Conservation (phyloP, 169 alveolate species). For the Plasmodium gonderi region DNA sequence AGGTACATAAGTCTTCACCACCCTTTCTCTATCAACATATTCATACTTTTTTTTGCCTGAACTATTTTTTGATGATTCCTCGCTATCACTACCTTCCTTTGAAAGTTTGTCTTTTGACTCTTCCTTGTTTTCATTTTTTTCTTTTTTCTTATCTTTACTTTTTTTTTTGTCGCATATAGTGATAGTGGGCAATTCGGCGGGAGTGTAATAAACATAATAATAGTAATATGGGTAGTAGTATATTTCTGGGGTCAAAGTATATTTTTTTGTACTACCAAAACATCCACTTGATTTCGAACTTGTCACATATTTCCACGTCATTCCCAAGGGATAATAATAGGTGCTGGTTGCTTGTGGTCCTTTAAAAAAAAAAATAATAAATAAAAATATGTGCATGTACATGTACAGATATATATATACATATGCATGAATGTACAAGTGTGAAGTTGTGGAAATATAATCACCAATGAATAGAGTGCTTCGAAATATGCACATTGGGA, state of each 20-base stretch:
- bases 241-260: slow-evolving; percentile 19
- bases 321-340: slow-evolving; percentile 24
- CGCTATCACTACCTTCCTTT: neutral
- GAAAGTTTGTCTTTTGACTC: slow-evolving; percentile 7
- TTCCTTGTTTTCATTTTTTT: slow-evolving; percentile 16
- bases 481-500: neutral
- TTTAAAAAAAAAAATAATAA: neutral
- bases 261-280: slow-evolving; percentile 45
- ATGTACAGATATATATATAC: neutral
- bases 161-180: neutral
- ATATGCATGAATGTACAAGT: neutral
- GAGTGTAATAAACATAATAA: slow-evolving; percentile 25
- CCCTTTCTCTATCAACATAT: slow-evolving; percentile 20
- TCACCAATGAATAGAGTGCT: neutral
- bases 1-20: slow-evolving; percentile 2
- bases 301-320: slow-evolving; percentile 54
- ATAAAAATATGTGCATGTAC: neutral
- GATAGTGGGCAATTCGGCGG: neutral
- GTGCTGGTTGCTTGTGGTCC: slow-evolving; percentile 25
- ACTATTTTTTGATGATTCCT: neutral
- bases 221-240: slow-evolving; percentile 52
- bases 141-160: slow-evolving; percentile 7
- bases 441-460: neutral
- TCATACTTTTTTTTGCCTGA: slow-evolving; percentile 43
- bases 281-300: slow-evolving; percentile 42